phyloP scores from a whole-genome alignment of 2,329 filamentous ascomycete genomes.

The Graphiopsis chlorocephala region DNA sequence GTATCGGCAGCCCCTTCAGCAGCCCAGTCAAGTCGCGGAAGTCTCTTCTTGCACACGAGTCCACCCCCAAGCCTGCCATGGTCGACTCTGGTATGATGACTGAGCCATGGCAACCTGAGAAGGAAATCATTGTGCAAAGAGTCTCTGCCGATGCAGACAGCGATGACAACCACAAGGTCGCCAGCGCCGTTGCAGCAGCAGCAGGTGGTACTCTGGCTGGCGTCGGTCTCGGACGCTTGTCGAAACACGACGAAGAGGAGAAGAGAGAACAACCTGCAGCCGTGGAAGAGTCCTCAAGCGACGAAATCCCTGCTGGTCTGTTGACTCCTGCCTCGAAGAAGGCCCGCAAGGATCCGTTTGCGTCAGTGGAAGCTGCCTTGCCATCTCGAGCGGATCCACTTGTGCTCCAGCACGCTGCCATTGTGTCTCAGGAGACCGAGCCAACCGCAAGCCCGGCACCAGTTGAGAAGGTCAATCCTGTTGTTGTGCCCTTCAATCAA shows the following conservation, averaged over 20 bases:
- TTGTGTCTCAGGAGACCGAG: conserved; percentile 12
- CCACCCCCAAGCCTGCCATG: conserved; percentile 41
- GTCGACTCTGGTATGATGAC: conserved; percentile 63
- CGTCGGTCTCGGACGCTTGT: conserved; percentile 32
- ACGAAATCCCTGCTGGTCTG: neutral
- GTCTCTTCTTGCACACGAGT: conserved; percentile 17
- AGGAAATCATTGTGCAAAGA: conserved; percentile 9
- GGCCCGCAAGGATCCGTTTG: neutral
- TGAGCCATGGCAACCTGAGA: conserved; percentile 52
- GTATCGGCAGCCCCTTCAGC: conserved; percentile 17
- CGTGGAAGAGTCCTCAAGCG: neutral
- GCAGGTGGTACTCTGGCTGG: conserved; percentile 34
- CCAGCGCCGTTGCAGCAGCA: conserved; percentile 24
- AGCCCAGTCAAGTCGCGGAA: conserved; percentile 15
- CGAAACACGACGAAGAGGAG: conserved; percentile 17
- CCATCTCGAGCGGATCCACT: neutral
- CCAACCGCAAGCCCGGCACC: neutral
- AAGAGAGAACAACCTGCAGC: conserved; percentile 12
- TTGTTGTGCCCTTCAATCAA: neutral
- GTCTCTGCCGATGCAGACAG: neutral
- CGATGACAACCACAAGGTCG: neutral
- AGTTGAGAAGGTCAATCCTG: conserved; percentile 7
- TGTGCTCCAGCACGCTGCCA: conserved; percentile 3
- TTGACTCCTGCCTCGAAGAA: neutral
- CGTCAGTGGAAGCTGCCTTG: neutral